These are phyloP conservation scores for Trypanosoma theileri DNA, from an alignment of 208 protist species.

Conservation along the genomic window DNA sequence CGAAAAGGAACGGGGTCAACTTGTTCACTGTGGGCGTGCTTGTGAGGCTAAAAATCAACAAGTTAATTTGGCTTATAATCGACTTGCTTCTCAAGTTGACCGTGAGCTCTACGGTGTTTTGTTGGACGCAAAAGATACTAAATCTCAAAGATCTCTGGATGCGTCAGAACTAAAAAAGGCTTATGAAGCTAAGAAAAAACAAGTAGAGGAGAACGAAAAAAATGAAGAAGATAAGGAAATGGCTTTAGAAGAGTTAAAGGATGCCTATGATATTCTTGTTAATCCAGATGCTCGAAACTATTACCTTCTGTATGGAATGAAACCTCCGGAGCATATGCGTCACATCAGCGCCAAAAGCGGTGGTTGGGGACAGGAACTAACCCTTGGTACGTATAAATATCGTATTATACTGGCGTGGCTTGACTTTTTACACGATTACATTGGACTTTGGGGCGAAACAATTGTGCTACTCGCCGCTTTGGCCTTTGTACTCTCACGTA, in stretches of 20 bases:
- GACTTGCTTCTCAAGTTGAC: constrained; percentile 79
- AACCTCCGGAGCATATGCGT: constrained; percentile 85
- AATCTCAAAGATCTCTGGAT: constrained; percentile 50
- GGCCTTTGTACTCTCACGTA: constrained; percentile 52
- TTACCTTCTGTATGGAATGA: constrained; percentile 88
- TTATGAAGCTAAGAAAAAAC: constrained; percentile 70
- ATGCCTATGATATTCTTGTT: constrained; percentile 86
- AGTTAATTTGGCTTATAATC: constrained; percentile 79
- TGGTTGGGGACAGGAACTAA: constrained; percentile 85
- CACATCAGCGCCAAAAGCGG: constrained; percentile 72
- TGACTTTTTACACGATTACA: constrained; percentile 66
- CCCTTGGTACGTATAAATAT: constrained; percentile 80
- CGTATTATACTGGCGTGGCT: constrained; percentile 82
- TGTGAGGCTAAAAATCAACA: constrained; percentile 80
- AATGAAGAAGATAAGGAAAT: constrained; percentile 79
- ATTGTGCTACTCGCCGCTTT: constrained; percentile 55
- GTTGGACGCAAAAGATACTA: constrained; percentile 76
- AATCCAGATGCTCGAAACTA: constrained; percentile 83
- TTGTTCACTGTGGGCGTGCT: constrained; percentile 73
- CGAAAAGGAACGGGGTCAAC: constrained; percentile 64
- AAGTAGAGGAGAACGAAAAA: constrained; percentile 58
- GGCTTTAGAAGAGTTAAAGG: constrained; percentile 80
- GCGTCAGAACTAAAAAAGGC: constrained; percentile 61
- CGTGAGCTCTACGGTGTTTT: constrained; percentile 83
- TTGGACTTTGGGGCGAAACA: constrained; percentile 80